Evolutionary conservation across 371 early-diverging fungal genomes (phyloP), one percentile per base, ranked within the genome.

Genomic region (Apophysomyces elegans): DNA sequence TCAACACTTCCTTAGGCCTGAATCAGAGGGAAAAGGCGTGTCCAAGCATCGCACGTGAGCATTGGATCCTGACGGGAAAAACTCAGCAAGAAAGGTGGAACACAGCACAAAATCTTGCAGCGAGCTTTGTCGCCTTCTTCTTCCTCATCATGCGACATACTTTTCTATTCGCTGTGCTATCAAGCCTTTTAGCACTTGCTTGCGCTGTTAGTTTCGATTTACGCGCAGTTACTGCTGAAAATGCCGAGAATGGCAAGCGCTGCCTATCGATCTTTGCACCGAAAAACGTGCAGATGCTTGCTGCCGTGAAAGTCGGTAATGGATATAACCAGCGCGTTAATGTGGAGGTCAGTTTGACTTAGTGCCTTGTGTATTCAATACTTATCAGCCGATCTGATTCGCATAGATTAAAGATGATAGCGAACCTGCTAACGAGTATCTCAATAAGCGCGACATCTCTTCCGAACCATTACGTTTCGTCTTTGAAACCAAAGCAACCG

Each of bases 401-500:
- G 56, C 70, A 59, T 73, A 88, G 83, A 81, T 90, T 56, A 74
- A 73, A 63, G 91, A 91, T 75, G 84, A 86, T 68, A 84, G 84
- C 45, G 71, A 74, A 37, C 69, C 78, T 56, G 74, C 75, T 60
- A 90, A 90, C 68, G 79, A 84, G 56, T 85, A 89, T 64, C 81
- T 78, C n/a, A 80, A 72, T 12, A 87, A 87, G 70, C 76, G 72
- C 32, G 80, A 82, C 58, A 58, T 90, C 44, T 67, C 74, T 21
- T 86, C 85, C 21, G 87, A 85, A 47, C 71, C 32, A 26, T 26
- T 74, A 65, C 77, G 80, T 21, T 78, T 75, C 41, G 78, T 81
- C 37, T 88, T 91, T 74, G 91, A 85, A 44, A 93, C 94, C 26
- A 93, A 94, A 70, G 84, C 81, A 7, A 88, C 93, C 58, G 92